Evolutionary conservation across 345 rosid genomes (phyloP).

Genomic region (Gossypium longicalyx): DNA sequence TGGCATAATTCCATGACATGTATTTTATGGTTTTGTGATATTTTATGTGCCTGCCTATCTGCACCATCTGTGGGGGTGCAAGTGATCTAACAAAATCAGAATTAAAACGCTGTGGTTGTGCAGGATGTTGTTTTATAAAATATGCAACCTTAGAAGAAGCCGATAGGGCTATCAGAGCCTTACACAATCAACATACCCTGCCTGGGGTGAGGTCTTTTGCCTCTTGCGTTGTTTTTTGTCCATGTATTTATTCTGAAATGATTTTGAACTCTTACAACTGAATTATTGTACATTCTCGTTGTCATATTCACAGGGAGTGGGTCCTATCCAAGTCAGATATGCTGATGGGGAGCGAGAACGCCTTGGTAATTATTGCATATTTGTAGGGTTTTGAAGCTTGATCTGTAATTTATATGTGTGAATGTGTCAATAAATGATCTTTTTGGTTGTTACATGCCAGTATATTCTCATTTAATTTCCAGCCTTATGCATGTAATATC

Average conservation of each 20-base stretch:
- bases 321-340: conserved; percentile 95
- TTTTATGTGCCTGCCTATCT: conserved; percentile 16
- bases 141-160: conserved; percentile 91
- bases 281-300: conserved; percentile 16
- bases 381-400: conserved; percentile 15
- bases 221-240: conserved; percentile 1
- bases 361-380: conserved; percentile 51
- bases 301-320: conserved; percentile 63
- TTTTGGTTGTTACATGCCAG: not conserved
- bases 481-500: not conserved
- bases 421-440: not conserved
- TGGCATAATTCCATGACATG: conserved; percentile 13
- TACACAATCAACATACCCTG: conserved; percentile 84
- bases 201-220: conserved; percentile 70
- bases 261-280: not conserved
- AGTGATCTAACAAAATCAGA: conserved; percentile 34
- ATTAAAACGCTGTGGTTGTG: conserved; percentile 40
- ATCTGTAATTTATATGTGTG: not conserved
- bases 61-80: conserved; percentile 14
- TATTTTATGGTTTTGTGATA: conserved; percentile 6
- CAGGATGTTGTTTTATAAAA: conserved; percentile 99
- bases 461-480: not conserved
- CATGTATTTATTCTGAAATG: not conserved
- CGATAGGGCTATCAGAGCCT: conserved; percentile 91
- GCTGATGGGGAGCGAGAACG: conserved; percentile 99